These are phyloP conservation scores for Neofusicoccum umdonicola DNA, from an alignment of 2,329 filamentous ascomycete genomes.

Conservation along the genomic window DNA sequence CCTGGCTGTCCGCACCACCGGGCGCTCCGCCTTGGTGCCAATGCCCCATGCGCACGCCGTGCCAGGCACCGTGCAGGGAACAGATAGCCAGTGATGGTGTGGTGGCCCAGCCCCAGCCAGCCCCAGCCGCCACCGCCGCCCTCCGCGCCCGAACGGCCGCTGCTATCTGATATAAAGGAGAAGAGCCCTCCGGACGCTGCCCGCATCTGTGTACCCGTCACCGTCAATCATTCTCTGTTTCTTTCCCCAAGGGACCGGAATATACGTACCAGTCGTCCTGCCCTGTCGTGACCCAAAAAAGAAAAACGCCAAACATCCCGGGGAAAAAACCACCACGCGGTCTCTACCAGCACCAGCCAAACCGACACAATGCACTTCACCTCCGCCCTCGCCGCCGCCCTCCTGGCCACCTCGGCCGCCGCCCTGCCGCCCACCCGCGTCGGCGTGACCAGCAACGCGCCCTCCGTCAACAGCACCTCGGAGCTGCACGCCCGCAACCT, in stretches of 20 bases:
- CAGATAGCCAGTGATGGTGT: conserved; percentile 5
- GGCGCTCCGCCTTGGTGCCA: background rate
- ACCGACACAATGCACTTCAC: conserved; percentile 4
- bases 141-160: background rate
- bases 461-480: background rate
- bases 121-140: conserved; percentile 8
- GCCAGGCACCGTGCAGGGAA: conserved; percentile 9
- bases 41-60: background rate
- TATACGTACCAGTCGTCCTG: background rate
- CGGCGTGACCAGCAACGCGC: background rate
- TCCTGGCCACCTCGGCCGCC: conserved; percentile 4
- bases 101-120: conserved; percentile 8
- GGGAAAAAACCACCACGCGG: background rate
- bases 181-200: background rate
- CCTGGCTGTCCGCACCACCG: background rate
- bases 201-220: background rate
- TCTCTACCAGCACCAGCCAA: background rate
- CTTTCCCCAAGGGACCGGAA: background rate
- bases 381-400: background rate
- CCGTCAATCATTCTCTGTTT: conserved; percentile 7
- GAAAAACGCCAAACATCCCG: background rate
- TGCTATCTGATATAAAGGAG: conserved; percentile 5
- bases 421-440: background rate
- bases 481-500: background rate
- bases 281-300: background rate